Evolutionary conservation across 1,284 basidiomycete genomes (phyloP).

Genomic region (Melampsora americana): DNA sequence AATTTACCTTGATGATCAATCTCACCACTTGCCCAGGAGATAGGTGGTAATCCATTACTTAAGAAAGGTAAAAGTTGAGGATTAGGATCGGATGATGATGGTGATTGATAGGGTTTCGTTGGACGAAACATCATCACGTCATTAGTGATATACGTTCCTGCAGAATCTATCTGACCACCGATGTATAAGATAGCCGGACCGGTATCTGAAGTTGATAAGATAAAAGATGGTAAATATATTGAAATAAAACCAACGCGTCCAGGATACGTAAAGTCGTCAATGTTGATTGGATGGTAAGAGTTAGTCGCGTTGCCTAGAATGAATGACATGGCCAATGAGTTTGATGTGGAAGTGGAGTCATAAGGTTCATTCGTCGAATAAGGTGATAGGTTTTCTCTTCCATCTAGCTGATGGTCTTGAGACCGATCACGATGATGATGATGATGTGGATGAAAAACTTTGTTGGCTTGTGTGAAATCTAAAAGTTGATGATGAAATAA

Average conservation of each 20-base stretch:
- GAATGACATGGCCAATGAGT: neutral
- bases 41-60: slow-evolving; percentile 3
- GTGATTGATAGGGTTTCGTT: neutral
- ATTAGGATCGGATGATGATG: neutral
- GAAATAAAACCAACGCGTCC: neutral
- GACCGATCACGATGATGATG: too few species aligned
- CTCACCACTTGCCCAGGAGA: neutral
- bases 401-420: too few species aligned
- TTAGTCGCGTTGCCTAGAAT: neutral
- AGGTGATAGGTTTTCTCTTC: too few species aligned
- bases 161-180: neutral
- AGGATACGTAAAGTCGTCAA: neutral
- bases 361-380: too few species aligned
- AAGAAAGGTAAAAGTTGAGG: slow-evolving; percentile 6
- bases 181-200: slow-evolving; percentile 8
- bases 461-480: too few species aligned
- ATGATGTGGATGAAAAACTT: too few species aligned
- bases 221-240: slow-evolving; percentile 1
- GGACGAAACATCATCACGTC: neutral
- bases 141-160: slow-evolving; percentile 11
- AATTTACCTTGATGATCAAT: neutral
- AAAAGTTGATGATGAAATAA: too few species aligned
- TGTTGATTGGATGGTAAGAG: neutral
- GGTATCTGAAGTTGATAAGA: neutral
- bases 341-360: too few species aligned